Evolutionary conservation across 2,329 filamentous ascomycete genomes (phyloP).

Genomic region (Fusarium hainanense): DNA sequence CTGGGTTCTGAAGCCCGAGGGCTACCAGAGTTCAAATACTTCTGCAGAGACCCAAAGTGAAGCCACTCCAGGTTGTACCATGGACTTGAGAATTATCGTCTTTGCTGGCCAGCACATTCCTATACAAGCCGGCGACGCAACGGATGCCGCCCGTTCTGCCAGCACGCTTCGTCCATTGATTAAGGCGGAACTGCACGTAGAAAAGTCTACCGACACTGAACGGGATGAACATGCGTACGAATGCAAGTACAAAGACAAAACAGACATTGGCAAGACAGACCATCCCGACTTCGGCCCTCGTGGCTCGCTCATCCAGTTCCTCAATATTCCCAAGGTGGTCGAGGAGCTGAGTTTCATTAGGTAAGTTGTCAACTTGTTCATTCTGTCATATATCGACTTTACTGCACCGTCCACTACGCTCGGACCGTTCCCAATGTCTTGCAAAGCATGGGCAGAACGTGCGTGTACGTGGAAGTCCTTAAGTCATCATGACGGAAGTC

Average conservation of each 20-base stretch:
- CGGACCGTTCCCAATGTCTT: constrained; percentile 2
- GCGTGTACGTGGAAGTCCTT: constrained; percentile 3
- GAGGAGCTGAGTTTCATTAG: constrained; percentile 78
- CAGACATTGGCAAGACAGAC: constrained; percentile 64
- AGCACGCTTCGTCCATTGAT: constrained; percentile 73
- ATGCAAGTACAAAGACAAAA: constrained; percentile 69
- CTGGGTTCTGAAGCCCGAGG: constrained; percentile 85
- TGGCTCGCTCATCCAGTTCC: constrained; percentile 68
- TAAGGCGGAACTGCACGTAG: constrained; percentile 84
- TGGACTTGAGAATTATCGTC: constrained; percentile 78
- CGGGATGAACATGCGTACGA: constrained; percentile 54
- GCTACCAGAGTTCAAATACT: constrained; percentile 69
- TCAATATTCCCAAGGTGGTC: constrained; percentile 67
- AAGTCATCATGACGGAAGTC: constrained; percentile 10
- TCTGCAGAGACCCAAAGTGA: constrained; percentile 56
- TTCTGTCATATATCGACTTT: background rate
- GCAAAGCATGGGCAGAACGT: background rate
- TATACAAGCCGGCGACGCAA: constrained; percentile 46
- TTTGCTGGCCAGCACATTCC: constrained; percentile 79
- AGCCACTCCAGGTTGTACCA: constrained; percentile 60
- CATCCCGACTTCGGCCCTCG: constrained; percentile 71
- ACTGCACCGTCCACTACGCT: background rate
- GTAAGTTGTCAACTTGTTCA: constrained; percentile 59
- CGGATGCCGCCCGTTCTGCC: constrained; percentile 47
- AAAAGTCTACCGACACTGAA: constrained; percentile 61